Percentiles rank a stretch among this genome's conserved stretches.
These are phyloP conservation scores for Dalechampia spathulata DNA, from an alignment of 441 rosid species.

Conservation along the genomic window DNA sequence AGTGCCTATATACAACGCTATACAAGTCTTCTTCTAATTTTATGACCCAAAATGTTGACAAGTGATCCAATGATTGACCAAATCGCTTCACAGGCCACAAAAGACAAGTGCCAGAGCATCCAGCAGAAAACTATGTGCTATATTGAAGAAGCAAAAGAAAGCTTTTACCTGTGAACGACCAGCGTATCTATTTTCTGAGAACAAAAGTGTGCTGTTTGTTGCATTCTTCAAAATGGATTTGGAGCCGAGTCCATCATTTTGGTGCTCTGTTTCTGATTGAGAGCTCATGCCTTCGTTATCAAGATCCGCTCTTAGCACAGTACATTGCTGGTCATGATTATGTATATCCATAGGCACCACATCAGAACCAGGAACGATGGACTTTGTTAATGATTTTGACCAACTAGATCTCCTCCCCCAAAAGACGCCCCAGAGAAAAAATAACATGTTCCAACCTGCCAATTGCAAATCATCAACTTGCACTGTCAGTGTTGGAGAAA, in stretches of 20 bases:
- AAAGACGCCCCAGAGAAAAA: slow-evolving; percentile 95
- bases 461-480: slow-evolving; percentile 19
- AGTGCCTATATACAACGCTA: no score
- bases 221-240: slow-evolving; percentile 17
- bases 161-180: slow-evolving; percentile 26
- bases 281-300: slow-evolving; percentile 25
- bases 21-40: no score
- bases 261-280: slow-evolving; percentile 20
- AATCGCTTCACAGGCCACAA: no score
- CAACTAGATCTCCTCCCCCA: slow-evolving; percentile 47
- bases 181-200: slow-evolving; percentile 28
- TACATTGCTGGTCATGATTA: slow-evolving; percentile 21
- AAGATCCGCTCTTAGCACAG: slow-evolving; percentile 16
- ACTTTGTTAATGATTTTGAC: slow-evolving; percentile 31
- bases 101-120: background rate
- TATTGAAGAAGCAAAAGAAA: no score
- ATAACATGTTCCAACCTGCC: slow-evolving; percentile 95
- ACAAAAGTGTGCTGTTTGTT: slow-evolving; percentile 13
- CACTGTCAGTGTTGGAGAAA: background rate
- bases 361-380: slow-evolving; percentile 29
- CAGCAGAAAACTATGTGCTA: background rate
- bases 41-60: no score
- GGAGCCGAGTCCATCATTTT: slow-evolving; percentile 21
- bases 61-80: no score
- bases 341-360: slow-evolving; percentile 24